These are phyloP conservation scores for Amylocystis lapponica DNA, from an alignment of 768 basidiomycete genomes.

Conservation along the genomic window DNA sequence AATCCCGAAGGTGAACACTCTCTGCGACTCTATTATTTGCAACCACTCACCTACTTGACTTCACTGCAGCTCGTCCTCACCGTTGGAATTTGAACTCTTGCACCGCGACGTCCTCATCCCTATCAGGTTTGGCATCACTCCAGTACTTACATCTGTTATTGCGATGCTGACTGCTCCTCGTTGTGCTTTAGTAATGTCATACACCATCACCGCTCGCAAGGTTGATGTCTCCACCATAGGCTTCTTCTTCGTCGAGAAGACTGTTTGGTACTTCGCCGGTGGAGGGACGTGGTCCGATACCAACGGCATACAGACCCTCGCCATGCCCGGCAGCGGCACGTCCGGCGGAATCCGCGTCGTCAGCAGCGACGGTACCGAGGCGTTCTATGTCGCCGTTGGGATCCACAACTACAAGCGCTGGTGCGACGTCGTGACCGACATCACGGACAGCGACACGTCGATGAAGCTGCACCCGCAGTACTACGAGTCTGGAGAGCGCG, in stretches of 20 bases:
- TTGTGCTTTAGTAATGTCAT: conserved; percentile 10
- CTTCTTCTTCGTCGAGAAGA: conserved; percentile 30
- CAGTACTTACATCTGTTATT: too few species aligned
- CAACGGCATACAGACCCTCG: conserved; percentile 21
- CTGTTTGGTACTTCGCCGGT: conserved; percentile 24
- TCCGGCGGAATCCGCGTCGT: conserved; percentile 35
- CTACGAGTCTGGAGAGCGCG: too few species aligned
- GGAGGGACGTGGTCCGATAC: conserved; percentile 27
- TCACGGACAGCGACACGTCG: too few species aligned
- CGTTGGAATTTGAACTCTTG: too few species aligned
- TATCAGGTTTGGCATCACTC: too few species aligned
- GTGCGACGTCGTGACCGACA: conserved; percentile 33
- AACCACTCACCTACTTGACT: too few species aligned
- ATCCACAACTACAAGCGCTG: conserved; percentile 36
- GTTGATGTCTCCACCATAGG: conserved; percentile 6
- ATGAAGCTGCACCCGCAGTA: too few species aligned
- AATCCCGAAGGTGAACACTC: too few species aligned
- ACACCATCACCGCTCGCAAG: conserved; percentile 12
- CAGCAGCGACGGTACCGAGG: conserved; percentile 22
- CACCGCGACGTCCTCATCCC: too few species aligned
- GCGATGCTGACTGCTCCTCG: too few species aligned
- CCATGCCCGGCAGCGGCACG: conserved; percentile 34
- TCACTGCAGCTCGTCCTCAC: too few species aligned
- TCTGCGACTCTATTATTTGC: too few species aligned
- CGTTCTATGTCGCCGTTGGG: conserved; percentile 30